Evolutionary conservation across 495 filamentous ascomycete genomes (phyloP).

Genomic region (Hyaloscypha hepaticicola): DNA sequence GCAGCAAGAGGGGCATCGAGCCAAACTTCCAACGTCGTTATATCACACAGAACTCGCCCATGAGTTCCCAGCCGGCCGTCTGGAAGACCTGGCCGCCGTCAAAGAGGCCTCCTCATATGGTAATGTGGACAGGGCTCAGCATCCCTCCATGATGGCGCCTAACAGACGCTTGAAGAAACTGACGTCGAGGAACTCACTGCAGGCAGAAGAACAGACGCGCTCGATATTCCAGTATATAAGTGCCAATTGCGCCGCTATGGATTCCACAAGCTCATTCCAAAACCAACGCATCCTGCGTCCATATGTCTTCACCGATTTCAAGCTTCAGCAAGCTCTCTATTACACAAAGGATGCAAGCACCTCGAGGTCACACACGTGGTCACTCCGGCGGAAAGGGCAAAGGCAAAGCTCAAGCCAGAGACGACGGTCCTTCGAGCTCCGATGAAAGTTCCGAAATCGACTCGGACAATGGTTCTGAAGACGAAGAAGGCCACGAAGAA

Average conservation of each 20-base stretch:
- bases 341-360: constrained; percentile 22
- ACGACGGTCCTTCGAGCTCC: constrained; percentile 7
- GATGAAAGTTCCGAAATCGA: constrained; percentile 17
- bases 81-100: constrained; percentile 22
- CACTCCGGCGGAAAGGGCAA: constrained; percentile 18
- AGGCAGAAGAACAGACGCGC: constrained; percentile 19
- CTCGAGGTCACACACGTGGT: constrained; percentile 14
- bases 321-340: constrained; percentile 34
- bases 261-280: constrained; percentile 33
- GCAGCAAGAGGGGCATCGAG: constrained; percentile 1
- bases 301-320: constrained; percentile 30
- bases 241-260: constrained; percentile 18
- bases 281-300: constrained; percentile 32
- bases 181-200: constrained; percentile 22
- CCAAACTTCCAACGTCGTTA: constrained; percentile 4
- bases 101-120: constrained; percentile 19
- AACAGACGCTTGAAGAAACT: constrained; percentile 19
- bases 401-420: constrained; percentile 21
- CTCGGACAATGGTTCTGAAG: not conserved
- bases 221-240: constrained; percentile 26
- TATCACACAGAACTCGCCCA: constrained; percentile 8
- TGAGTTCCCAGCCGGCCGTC: constrained; percentile 33
- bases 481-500: constrained; percentile 15
- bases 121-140: constrained; percentile 25
- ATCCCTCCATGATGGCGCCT: constrained; percentile 19